phyloP scores from a whole-genome alignment of 495 filamentous ascomycete genomes.

The Barbatosphaeria neglecta region DNA sequence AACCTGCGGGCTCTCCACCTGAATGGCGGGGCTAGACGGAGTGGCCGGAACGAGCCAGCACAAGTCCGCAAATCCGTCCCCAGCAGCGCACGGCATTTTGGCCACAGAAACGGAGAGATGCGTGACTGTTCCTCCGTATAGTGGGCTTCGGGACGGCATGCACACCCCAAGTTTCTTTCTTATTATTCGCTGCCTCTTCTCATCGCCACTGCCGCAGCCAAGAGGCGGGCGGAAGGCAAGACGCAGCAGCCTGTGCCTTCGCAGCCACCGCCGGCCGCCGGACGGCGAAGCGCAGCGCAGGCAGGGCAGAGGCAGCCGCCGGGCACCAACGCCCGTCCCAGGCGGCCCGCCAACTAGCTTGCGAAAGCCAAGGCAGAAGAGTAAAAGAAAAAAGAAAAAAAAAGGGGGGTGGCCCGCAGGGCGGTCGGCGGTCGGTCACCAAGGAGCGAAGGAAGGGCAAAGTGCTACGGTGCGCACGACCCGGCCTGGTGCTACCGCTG shows the following conservation, averaged over 20 bases:
- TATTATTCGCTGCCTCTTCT: too few species aligned
- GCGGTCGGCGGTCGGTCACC: neutral
- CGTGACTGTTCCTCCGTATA: too few species aligned
- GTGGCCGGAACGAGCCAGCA: neutral
- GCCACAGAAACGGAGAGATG: neutral
- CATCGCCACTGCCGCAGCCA: neutral
- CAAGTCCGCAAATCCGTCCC: neutral
- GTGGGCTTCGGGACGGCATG: too few species aligned
- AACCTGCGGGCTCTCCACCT: neutral
- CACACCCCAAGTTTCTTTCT: too few species aligned
- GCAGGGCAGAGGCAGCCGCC: neutral
- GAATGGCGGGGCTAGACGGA: neutral
- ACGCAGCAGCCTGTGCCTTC: too few species aligned
- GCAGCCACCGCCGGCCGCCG: neutral
- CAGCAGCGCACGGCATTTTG: too few species aligned
- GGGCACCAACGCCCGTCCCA: neutral
- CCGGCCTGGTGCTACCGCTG: neutral
- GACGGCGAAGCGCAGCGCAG: neutral
- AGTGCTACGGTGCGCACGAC: too few species aligned
- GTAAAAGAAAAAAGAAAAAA: neutral
- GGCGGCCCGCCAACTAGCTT: neutral
- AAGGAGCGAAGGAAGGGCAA: neutral
- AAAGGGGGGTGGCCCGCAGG: neutral
- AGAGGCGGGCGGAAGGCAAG: neutral
- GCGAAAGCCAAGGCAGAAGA: neutral